A percentile compares a stretch with the other conserved stretches of the same genome.
Evolutionary conservation across 768 basidiomycete genomes (phyloP).

Genomic region (Amanita jacksonii): DNA sequence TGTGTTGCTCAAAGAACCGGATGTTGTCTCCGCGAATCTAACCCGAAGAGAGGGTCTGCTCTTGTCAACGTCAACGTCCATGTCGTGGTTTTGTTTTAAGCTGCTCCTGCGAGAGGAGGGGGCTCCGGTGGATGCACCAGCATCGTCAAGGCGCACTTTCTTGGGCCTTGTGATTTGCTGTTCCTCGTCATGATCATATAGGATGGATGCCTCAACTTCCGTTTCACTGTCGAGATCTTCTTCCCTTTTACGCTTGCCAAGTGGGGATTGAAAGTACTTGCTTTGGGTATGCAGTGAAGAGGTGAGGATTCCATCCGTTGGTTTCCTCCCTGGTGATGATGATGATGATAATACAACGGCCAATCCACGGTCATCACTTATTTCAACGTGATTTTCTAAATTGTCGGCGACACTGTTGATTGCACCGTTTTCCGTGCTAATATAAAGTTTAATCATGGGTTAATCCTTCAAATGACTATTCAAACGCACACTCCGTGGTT

Average conservation of each 20-base stretch:
- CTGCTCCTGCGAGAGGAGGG: not conserved
- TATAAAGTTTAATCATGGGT: too few relatives aligned
- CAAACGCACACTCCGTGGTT: conserved; percentile 1
- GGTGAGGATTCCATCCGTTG: not conserved
- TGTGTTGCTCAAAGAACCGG: too few relatives aligned
- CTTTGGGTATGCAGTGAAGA: not conserved
- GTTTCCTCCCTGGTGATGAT: not conserved
- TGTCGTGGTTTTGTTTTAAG: not conserved
- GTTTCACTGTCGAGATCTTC: conserved; percentile 8
- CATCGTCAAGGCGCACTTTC: not conserved
- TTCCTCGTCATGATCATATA: not conserved
- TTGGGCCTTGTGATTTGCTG: not conserved
- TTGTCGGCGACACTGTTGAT: too few relatives aligned
- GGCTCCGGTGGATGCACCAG: not conserved
- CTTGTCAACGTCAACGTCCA: not conserved
- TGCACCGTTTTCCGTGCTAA: not conserved
- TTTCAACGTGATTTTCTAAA: too few relatives aligned
- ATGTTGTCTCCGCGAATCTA: not conserved
- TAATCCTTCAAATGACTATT: not conserved
- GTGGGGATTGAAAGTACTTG: not conserved
- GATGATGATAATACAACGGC: too few relatives aligned
- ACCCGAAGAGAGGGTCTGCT: not conserved
- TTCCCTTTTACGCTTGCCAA: conserved; percentile 9
- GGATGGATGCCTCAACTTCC: conserved; percentile 11
- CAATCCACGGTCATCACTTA: too few relatives aligned